phyloP scores from a whole-genome alignment of 1,139 yeast genomes.

The Suhomyces bribrorum region DNA sequence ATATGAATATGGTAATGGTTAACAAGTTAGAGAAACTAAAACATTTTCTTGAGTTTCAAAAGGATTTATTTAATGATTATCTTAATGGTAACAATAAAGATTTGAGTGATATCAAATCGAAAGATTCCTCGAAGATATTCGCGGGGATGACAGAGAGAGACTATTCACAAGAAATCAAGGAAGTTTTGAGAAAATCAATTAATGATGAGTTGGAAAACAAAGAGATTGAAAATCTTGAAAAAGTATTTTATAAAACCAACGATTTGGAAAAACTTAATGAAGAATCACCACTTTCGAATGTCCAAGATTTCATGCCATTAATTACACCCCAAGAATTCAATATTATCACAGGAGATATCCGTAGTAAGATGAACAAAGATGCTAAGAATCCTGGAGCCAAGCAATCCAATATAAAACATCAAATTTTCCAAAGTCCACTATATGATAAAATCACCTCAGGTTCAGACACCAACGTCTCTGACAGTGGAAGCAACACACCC shows the following conservation, averaged over 20 bases:
- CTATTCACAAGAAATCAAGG: slow-evolving; percentile 32
- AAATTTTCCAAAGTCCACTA: slow-evolving; percentile 42
- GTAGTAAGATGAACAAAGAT: slow-evolving; percentile 23
- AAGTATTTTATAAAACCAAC: not conserved
- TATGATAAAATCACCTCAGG: slow-evolving; percentile 46
- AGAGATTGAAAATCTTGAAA: slow-evolving; percentile 7
- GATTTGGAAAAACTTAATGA: slow-evolving; percentile 6
- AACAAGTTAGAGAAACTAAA: slow-evolving; percentile 43
- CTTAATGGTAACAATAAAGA: slow-evolving; percentile 25
- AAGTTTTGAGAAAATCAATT: slow-evolving; percentile 19
- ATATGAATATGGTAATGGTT: slow-evolving; percentile 29
- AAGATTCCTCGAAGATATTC: slow-evolving; percentile 39
- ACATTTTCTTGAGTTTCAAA: slow-evolving; percentile 44
- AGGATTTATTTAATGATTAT: slow-evolving; percentile 27
- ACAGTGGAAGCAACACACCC: slow-evolving; percentile 18
- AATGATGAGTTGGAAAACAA: slow-evolving; percentile 10
- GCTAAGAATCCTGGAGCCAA: slow-evolving; percentile 18
- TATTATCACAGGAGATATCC: slow-evolving; percentile 41
- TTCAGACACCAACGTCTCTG: slow-evolving; percentile 40
- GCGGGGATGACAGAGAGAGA: slow-evolving; percentile 34
- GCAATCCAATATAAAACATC: slow-evolving; percentile 33
- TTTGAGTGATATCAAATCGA: slow-evolving; percentile 34
- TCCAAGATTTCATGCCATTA: slow-evolving; percentile 47
- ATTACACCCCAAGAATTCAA: slow-evolving; percentile 40
- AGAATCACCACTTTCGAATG: slow-evolving; percentile 3